Evolutionary conservation across 2,329 filamentous ascomycete species (phyloP).

Genomic region (Colletotrichum musicola): DNA sequence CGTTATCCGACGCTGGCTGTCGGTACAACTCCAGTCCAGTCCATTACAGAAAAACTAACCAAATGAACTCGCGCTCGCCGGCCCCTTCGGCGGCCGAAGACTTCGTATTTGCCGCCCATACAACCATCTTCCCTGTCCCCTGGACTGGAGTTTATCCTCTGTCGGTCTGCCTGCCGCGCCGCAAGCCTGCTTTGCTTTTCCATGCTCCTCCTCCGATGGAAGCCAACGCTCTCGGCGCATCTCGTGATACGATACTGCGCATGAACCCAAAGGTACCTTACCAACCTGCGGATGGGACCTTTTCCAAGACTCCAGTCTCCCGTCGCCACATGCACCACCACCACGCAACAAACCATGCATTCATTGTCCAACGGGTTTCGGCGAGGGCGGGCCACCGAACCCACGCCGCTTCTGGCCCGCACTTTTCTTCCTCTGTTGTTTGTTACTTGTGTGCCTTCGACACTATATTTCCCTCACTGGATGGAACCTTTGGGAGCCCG

Average conservation of each 20-base stretch:
- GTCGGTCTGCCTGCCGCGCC: neutral
- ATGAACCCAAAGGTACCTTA: conserved; percentile 15
- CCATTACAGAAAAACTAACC: neutral
- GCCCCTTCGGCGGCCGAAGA: conserved; percentile 24
- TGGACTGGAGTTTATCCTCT: no score
- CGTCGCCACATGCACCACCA: conserved; percentile 26
- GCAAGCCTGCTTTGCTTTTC: neutral
- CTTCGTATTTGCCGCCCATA: conserved; percentile 22
- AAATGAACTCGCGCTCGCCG: neutral
- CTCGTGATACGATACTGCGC: no score
- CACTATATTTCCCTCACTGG: neutral
- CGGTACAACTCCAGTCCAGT: neutral
- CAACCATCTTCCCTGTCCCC: no score
- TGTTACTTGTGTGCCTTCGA: neutral
- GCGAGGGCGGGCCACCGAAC: neutral
- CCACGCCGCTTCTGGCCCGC: conserved; percentile 14
- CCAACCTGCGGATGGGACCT: no score
- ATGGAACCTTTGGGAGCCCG: no score
- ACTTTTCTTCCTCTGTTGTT: neutral
- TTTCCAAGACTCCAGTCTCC: conserved; percentile 9
- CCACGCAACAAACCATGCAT: conserved; percentile 17
- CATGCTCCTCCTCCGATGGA: neutral
- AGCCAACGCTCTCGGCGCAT: neutral
- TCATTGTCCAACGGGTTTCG: conserved; percentile 13
- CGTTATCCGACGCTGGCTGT: conserved; percentile 6